These are phyloP conservation scores for Fusarium denticulatum DNA, from an alignment of 2,329 filamentous ascomycete genomes.

Conservation along the genomic window DNA sequence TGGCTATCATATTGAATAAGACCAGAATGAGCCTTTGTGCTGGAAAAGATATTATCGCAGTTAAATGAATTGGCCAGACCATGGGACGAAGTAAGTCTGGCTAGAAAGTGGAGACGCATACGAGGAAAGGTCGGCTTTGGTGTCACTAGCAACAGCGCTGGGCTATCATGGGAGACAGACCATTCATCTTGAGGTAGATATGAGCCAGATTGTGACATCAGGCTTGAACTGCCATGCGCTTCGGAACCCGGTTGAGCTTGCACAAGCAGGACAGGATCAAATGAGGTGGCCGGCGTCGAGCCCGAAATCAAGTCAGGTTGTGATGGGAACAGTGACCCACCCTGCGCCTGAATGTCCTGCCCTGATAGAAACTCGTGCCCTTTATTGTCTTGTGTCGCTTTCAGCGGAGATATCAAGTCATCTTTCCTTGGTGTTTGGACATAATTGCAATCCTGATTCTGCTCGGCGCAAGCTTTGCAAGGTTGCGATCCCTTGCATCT, in stretches of 20 bases:
- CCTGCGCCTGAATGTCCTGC: background rate
- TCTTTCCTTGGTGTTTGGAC: background rate
- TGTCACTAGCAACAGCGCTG: background rate
- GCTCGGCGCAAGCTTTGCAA: conserved; percentile 7
- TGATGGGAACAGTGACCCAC: background rate
- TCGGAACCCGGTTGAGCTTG: background rate
- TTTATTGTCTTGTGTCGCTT: background rate
- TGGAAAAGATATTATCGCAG: background rate
- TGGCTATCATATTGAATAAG: background rate
- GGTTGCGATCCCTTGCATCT: conserved; percentile 1
- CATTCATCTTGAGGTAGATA: background rate
- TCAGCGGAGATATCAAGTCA: background rate
- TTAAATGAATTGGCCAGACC: conserved; percentile 18
- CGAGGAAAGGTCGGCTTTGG: background rate
- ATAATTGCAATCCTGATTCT: conserved; percentile 2
- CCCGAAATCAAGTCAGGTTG: background rate
- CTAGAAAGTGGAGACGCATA: background rate
- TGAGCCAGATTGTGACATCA: background rate
- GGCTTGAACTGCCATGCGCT: background rate
- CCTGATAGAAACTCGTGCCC: background rate
- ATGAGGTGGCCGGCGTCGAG: background rate
- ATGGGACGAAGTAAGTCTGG: conserved; percentile 2
- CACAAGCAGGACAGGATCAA: background rate
- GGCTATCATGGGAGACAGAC: background rate
- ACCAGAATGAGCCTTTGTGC: background rate